phyloP scores from a whole-genome alignment of 2,329 filamentous ascomycete genomes.

The Lecanoromycetidae sp. region DNA sequence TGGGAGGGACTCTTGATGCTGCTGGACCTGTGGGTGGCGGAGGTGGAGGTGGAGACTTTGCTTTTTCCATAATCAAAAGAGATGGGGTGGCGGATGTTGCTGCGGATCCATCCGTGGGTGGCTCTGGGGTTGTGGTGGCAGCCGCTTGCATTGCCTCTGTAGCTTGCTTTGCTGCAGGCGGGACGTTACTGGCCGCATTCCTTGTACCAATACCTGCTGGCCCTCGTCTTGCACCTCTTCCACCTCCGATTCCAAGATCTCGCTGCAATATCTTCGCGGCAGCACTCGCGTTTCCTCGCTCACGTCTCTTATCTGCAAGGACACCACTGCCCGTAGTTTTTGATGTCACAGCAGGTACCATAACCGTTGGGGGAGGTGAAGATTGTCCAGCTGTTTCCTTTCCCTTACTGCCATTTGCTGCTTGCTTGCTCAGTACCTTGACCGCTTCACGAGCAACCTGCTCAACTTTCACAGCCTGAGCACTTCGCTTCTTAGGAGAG shows the following conservation, averaged over 20 bases:
- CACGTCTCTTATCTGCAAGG: conserved; percentile 31
- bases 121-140: neutral
- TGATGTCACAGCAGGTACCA: conserved; percentile 16
- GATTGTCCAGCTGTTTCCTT: conserved; percentile 14
- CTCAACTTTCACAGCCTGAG: conserved; percentile 31
- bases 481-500: conserved; percentile 23
- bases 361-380: conserved; percentile 15
- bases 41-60: neutral
- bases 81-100: conserved; percentile 12
- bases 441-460: conserved; percentile 51
- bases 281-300: conserved; percentile 40
- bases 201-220: conserved; percentile 20
- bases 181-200: conserved; percentile 4
- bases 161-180: conserved; percentile 3
- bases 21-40: conserved; percentile 17
- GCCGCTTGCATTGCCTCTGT: neutral
- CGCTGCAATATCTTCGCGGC: conserved; percentile 50
- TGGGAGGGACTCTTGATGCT: conserved; percentile 12
- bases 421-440: conserved; percentile 44
- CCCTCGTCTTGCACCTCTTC: conserved; percentile 29
- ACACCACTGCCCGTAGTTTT: conserved; percentile 15
- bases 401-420: conserved; percentile 24
- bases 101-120: conserved; percentile 19
- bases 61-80: neutral
- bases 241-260: conserved; percentile 40